Base-by-base conservation (phyloP, 257 asterid species). In the Agastache rugosa region DNA sequence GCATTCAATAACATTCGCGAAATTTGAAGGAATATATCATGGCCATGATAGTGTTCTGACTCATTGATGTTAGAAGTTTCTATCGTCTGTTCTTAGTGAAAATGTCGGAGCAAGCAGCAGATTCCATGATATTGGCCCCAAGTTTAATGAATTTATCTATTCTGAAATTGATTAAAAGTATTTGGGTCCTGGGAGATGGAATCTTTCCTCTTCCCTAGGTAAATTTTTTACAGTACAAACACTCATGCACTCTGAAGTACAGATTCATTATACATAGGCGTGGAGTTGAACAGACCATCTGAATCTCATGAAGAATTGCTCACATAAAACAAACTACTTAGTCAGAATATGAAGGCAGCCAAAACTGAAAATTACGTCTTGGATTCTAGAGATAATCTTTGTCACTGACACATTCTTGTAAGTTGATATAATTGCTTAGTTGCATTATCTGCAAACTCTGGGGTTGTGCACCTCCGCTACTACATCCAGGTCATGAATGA, bases 41-140 rank as follows among this genome's bases (percentile, higher is more conserved):
- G 51, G 67, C n/a, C 47, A n/a, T 29, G 73, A 42, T 64, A 41
- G 70, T 25, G 34, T 29, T 48, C 11, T 50, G 63, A 31, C 17
- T 50, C 62, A 4, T 11, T 11, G 61, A 31, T 22, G 42, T 50
- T 39, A 20, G 12, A 55, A 22, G 42, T 56, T 56, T 71, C 68
- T 58, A 5, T 31, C 37, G 37, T 31, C 37, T 4, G 37, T 31
- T 31, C 37, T 27, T 29, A 31, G 25, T 47, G 8, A 19, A 56
- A 17, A 67, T 67, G 53, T 69, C 50, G 37, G 64, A 69, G 17
- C 53, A 53, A 31, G 37, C 6, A 31, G 37, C 37, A 5, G 37
- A 69, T 35, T 42, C 53, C 39, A 19, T 69, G 51, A 51, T 19
- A 8, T 51, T 20, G 8, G 17, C 74, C 31, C 48, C 37, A 31